These are phyloP conservation scores for Euphrasia confusa DNA, from an alignment of 257 asterid species.

Conservation along the genomic window DNA sequence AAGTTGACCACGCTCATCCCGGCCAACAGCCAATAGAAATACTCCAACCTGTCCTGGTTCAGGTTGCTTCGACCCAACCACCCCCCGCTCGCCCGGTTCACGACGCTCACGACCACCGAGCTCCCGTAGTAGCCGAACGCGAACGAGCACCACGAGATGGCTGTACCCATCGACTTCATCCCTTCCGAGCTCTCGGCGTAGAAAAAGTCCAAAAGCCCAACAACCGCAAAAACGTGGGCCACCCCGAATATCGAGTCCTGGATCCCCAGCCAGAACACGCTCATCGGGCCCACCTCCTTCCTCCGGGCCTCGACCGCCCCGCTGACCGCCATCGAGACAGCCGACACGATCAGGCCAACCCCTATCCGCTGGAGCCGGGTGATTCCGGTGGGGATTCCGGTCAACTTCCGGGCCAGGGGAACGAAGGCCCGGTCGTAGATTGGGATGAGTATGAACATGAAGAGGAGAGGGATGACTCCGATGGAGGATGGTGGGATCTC, in stretches of 20 bases:
- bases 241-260: slow-evolving; percentile 57
- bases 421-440: slow-evolving; percentile 48
- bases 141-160: slow-evolving; percentile 65
- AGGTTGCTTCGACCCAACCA: slow-evolving; percentile 59
- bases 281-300: slow-evolving; percentile 42
- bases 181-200: slow-evolving; percentile 61
- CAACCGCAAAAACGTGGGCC: slow-evolving; percentile 71
- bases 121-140: slow-evolving; percentile 65
- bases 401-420: slow-evolving; percentile 48
- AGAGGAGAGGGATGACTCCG: slow-evolving; percentile 54
- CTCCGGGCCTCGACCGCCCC: slow-evolving; percentile 53
- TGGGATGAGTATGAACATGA: slow-evolving; percentile 54
- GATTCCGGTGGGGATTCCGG: slow-evolving; percentile 72
- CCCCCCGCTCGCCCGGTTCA: slow-evolving; percentile 61
- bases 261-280: slow-evolving; percentile 65
- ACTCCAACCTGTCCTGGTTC: slow-evolving; percentile 57
- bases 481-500: slow-evolving; percentile 66
- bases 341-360: slow-evolving; percentile 57
- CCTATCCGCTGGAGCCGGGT: slow-evolving; percentile 65
- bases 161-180: slow-evolving; percentile 62
- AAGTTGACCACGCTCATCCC: slow-evolving; percentile 49
- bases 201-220: slow-evolving; percentile 64
- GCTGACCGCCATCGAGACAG: slow-evolving; percentile 59
- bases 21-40: slow-evolving; percentile 56
- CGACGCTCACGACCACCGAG: slow-evolving; percentile 56